These are phyloP conservation scores for Ceratocystis colombiana DNA, from an alignment of 2,329 filamentous ascomycete species.

Conservation along the genomic window DNA sequence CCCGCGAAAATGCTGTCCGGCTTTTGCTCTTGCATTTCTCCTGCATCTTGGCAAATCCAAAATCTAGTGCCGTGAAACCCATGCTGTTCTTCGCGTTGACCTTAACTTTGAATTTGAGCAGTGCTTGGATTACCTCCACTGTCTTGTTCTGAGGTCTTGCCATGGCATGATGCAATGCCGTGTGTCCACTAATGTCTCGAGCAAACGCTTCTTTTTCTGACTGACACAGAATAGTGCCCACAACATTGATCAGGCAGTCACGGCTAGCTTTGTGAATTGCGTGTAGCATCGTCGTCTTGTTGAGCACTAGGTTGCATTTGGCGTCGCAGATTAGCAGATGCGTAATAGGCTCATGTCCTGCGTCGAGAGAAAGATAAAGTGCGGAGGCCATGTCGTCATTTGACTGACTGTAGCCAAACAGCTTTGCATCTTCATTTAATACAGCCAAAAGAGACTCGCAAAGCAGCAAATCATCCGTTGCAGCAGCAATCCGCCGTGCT, in stretches of 20 bases:
- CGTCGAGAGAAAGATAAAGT: conserved; percentile 22
- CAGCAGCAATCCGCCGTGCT: conserved; percentile 3
- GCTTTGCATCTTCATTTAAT: conserved; percentile 15
- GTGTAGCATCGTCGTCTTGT: conserved; percentile 14
- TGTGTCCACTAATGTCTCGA: conserved; percentile 14
- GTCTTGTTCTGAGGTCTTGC: conserved; percentile 3
- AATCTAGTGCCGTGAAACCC: conserved; percentile 21
- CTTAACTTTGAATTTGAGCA: neutral
- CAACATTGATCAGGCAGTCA: neutral
- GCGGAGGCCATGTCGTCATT: conserved; percentile 11
- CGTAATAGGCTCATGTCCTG: conserved; percentile 13
- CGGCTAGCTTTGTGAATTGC: conserved; percentile 21
- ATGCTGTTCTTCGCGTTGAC: conserved; percentile 14
- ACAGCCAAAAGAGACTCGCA: conserved; percentile 12
- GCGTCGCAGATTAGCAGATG: conserved; percentile 3
- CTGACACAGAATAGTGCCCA: neutral
- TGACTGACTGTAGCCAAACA: conserved; percentile 10
- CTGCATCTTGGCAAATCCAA: conserved; percentile 9
- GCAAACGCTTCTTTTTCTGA: neutral
- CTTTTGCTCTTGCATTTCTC: neutral
- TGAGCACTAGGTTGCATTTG: conserved; percentile 11
- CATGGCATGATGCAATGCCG: conserved; percentile 21
- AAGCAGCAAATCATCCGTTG: neutral
- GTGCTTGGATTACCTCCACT: conserved; percentile 3
- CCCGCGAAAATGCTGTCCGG: neutral